A percentile compares a stretch with the other conserved stretches of the same genome.
Conservation (phyloP, 139 green algal species). For the Chlorokybus atmophyticus region DNA sequence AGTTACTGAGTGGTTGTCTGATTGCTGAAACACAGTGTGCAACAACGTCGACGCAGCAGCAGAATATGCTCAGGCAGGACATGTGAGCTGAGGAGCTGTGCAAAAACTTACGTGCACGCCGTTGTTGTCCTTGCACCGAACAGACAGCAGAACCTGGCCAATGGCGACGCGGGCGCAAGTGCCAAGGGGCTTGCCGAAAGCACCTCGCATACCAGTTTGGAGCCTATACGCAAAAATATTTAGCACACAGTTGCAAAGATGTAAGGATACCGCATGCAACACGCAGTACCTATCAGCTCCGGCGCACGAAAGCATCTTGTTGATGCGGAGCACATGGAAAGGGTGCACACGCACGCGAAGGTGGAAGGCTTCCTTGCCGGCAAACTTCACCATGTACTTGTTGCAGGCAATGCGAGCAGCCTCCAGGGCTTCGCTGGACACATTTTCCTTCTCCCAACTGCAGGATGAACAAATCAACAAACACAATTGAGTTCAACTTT, state of each 20-base stretch:
- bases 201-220: conserved; percentile 97
- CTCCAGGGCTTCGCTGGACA: conserved; percentile 80
- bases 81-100: not conserved
- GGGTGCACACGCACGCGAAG: conserved; percentile 94
- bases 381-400: conserved; percentile 99
- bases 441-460: conserved; percentile 86
- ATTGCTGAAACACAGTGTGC: too few relatives aligned
- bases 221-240: conserved; percentile 37
- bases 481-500: too few relatives aligned
- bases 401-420: conserved; percentile 94
- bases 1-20: too few relatives aligned
- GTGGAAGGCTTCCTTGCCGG: conserved; percentile 97
- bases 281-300: conserved; percentile 72
- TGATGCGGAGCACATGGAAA: conserved; percentile 99
- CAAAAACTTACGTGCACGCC: conserved; percentile 23
- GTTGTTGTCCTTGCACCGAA: conserved; percentile 86
- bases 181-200: conserved; percentile 92
- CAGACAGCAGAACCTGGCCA: conserved; percentile 92
- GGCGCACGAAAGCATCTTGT: conserved; percentile 99
- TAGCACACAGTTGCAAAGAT: too few relatives aligned
- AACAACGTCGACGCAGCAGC: too few relatives aligned
- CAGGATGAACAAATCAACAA: too few relatives aligned
- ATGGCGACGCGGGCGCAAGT: conserved; percentile 83
- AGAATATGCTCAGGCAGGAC: too few relatives aligned
- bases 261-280: not conserved